phyloP scores from a whole-genome alignment of 257 asterid species.

The Fraxinus anomala region DNA sequence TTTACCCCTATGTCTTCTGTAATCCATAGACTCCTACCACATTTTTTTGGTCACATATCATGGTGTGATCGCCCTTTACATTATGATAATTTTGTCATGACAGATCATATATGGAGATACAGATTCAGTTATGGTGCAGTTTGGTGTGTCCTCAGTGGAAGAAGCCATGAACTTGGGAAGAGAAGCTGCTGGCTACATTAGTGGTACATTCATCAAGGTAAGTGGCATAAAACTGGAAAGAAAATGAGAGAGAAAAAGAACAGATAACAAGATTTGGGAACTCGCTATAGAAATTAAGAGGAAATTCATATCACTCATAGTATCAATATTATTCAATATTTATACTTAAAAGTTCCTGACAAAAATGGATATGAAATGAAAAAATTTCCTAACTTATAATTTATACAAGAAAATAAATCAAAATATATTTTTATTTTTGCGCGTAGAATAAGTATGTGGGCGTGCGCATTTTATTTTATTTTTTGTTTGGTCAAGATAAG shows the following conservation, averaged over 20 bases:
- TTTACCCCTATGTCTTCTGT: background rate
- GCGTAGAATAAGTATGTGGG: too few species aligned
- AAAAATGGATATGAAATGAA: background rate
- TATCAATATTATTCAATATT: background rate
- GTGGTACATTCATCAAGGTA: slow-evolving; percentile 86
- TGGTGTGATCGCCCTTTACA: slow-evolving; percentile 11
- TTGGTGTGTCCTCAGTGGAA: slow-evolving; percentile 85
- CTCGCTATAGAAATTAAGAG: background rate
- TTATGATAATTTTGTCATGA: slow-evolving; percentile 25
- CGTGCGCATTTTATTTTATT: too few species aligned
- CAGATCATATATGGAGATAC: slow-evolving; percentile 99
- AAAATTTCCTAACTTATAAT: too few species aligned
- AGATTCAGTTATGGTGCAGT: slow-evolving; percentile 98
- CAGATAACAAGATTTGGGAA: background rate
- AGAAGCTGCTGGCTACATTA: slow-evolving; percentile 93
- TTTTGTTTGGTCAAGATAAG: background rate
- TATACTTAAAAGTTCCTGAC: background rate
- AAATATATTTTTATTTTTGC: too few species aligned
- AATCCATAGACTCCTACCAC: background rate
- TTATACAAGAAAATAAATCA: background rate
- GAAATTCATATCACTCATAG: background rate
- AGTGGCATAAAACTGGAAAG: slow-evolving; percentile 9
- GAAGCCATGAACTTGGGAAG: slow-evolving; percentile 92
- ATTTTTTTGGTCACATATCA: slow-evolving; percentile 17
- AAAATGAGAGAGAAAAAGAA: background rate